Base-by-base conservation (phyloP, 176 grass and related monocot species). In the Pontederia crassipes region DNA sequence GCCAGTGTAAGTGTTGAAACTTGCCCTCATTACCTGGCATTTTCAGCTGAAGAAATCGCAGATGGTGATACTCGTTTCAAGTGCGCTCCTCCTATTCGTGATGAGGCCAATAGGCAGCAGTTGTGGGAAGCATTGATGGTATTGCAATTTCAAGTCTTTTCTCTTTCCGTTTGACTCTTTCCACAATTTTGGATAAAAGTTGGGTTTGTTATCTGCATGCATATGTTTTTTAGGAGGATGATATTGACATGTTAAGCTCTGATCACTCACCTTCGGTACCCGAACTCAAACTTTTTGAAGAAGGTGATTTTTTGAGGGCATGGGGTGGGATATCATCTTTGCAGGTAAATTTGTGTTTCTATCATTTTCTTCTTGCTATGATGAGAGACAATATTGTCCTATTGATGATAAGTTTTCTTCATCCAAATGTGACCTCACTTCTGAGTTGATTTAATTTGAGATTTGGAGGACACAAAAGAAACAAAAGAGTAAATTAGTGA, bases 281-380 rank as follows among this genome's bases (percentile, higher is more conserved):
- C 59, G 84, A 89, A 55, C 81, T 98, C 54, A 98, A 98, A 66
- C 74, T 92, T 18, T 81, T 92, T 81, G 84, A 88, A 28, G 81
- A 98, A 88, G 93, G 93, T 20, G 70, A 91, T 35, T 98, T 98
- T 81, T 74, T 98, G 62, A 89, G 69, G 75, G 93, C 93, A 58
- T 98, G 93, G 93, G 93, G 93, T 54, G 93, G 93, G 13, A 98
- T 98, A 63, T 88, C 93, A 73, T 98, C 93, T 35, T 71, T 98
- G 73, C 93, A 98, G 83, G 93, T 98, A 45, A 47, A 17, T 61
- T 50, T 46, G 46, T 26, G 3, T 5, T 14, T 40, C 2, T n/a
- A 15, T 52, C 29, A 35, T 4, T 35, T 69, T 13, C 15, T 53
- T 13, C n/a, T 8, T 28, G 51, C 28, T n/a, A 28, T 11, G 16